Evolutionary conservation across 31 red algal species (phyloP).

Genomic region (Odonthalia washingtoniensis): DNA sequence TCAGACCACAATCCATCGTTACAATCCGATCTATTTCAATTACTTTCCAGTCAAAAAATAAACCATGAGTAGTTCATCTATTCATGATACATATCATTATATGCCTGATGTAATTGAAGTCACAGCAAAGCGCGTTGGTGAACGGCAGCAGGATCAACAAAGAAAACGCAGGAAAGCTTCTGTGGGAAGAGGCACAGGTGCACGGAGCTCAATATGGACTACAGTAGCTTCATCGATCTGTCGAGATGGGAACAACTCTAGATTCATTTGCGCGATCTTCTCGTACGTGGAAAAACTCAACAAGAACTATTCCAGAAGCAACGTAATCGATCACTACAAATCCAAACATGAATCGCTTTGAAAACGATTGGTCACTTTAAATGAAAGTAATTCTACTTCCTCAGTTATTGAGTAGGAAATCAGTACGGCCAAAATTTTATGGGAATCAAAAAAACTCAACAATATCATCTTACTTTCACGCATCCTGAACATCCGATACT

Average conservation of each 20-base stretch:
- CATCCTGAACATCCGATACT: not conserved
- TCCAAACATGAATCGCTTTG: not conserved
- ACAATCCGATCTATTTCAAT: no score
- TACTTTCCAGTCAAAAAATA: no score
- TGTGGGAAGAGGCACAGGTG: not conserved
- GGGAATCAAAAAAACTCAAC: not conserved
- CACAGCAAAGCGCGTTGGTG: not conserved
- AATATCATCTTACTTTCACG: not conserved
- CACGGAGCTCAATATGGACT: not conserved
- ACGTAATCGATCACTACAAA: not conserved
- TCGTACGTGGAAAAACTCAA: not conserved
- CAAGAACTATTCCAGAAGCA: not conserved
- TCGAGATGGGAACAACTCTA: not conserved
- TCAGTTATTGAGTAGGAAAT: not conserved
- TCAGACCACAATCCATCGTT: no score
- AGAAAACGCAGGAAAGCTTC: not conserved
- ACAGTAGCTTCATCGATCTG: not conserved
- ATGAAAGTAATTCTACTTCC: not conserved
- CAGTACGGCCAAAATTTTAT: not conserved
- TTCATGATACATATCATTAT: no score
- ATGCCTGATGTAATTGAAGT: no score
- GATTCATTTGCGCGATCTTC: not conserved
- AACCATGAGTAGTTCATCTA: no score
- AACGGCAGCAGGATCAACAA: not conserved
- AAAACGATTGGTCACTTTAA: not conserved